Base-by-base conservation (phyloP, 1,284 basidiomycete genomes). In the Vanrija humicola region DNA sequence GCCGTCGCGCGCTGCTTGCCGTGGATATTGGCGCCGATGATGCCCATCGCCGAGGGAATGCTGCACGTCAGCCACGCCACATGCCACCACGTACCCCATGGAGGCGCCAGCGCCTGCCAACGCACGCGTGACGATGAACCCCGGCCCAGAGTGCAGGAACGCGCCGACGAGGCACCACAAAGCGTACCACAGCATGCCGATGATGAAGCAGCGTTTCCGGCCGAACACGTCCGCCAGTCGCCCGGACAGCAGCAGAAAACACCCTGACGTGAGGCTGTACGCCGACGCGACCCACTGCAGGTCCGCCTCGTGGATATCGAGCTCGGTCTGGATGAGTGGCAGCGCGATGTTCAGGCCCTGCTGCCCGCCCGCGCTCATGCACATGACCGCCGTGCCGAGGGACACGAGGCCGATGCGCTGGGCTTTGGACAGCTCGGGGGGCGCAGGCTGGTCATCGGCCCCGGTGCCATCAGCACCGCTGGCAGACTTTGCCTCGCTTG, bases 201-300 rank as follows among this genome's bases (percentile, higher is more conserved):
- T 29, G 39, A 73, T 54, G 51, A 71, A 76, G 34, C 71, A 64
- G 6, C 48, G 29, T 26, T 65, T 62, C 21, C 70, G 64, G 5
- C 73, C 73, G 38, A 69, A 68, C 23, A 72, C 63, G 52, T 77
- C 75, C 0, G 75, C 73, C 44, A 77, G 60, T 1, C 65, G 67
- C 10, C 75, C 75, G 1, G 59, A 52, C 1, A 75, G 66, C 38
- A 75, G 68, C 23, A 76, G 59, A 44, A 75, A 63, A 18, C 72
- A 68, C 26, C 70, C 75, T 9, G 65, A 68, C 40, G 69, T 63
- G 18, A 77, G 65, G 3, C 66, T 62, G 52, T 73, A 69, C 29
- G 72, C 66, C 15, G 70, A 65, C 15, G 73, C 51, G 9, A 73
- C 65, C 75, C 75, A 77, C 45, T 69, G 68, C 16, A 74, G 61